Conservation (phyloP, 2,329 filamentous ascomycete species). For the Colletotrichum limetticola region DNA sequence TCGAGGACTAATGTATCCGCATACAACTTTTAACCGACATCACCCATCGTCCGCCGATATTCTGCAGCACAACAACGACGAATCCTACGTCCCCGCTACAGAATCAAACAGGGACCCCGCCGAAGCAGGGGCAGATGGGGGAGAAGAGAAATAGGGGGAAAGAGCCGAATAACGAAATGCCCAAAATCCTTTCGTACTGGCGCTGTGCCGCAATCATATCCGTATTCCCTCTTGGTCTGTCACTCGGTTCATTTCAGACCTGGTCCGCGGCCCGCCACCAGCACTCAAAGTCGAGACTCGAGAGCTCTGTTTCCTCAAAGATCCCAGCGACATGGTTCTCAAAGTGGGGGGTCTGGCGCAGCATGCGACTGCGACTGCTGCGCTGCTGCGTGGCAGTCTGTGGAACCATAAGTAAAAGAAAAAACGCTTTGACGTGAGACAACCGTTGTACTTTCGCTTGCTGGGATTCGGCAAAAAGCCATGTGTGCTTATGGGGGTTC, state of each 20-base stretch:
- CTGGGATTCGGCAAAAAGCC: not conserved
- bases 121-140: too few relatives aligned
- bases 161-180: too few relatives aligned
- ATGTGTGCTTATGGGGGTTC: not conserved
- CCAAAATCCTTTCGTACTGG: not conserved
- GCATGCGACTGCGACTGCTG: not conserved
- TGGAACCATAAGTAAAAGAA: not conserved
- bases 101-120: too few relatives aligned
- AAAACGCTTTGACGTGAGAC: not conserved
- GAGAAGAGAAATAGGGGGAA: too few relatives aligned
- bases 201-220: not conserved
- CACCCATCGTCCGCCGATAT: too few relatives aligned
- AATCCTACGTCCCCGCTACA: too few relatives aligned
- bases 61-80: too few relatives aligned
- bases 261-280: too few relatives aligned
- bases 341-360: not conserved
- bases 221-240: not conserved
- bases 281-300: not conserved
- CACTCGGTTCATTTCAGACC: not conserved
- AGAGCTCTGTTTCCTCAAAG: not conserved
- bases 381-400: not conserved
- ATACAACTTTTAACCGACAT: too few relatives aligned
- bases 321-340: slow-evolving; percentile 2
- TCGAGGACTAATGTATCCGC: too few relatives aligned
- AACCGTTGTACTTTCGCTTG: not conserved